These are phyloP conservation scores for Neofusicoccum parvum DNA, from an alignment of 2,329 filamentous ascomycete genomes.

Conservation along the genomic window DNA sequence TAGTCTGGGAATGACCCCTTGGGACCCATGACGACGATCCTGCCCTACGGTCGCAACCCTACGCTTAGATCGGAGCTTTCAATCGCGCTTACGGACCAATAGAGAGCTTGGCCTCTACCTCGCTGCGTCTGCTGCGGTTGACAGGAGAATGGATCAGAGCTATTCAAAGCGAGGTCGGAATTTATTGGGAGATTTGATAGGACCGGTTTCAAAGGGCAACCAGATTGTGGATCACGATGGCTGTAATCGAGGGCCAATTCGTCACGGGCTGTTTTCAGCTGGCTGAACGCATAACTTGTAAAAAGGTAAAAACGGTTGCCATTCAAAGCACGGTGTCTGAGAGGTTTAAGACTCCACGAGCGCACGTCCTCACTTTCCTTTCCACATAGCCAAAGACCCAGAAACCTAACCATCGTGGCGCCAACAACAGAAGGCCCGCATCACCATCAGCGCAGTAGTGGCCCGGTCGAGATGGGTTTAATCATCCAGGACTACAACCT, in stretches of 20 bases:
- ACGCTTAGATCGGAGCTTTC: not conserved
- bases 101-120: not conserved
- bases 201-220: conserved; percentile 20
- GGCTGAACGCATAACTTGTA: not conserved
- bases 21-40: conserved; percentile 7
- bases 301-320: not conserved
- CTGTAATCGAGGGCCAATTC: conserved; percentile 1
- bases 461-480: conserved; percentile 3
- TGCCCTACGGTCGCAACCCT: not conserved
- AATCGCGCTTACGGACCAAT: conserved; percentile 2
- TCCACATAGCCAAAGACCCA: not conserved
- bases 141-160: conserved; percentile 18
- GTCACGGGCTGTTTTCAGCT: not conserved
- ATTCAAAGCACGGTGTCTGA: not conserved
- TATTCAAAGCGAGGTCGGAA: conserved; percentile 14
- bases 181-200: conserved; percentile 18
- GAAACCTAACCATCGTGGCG: not conserved
- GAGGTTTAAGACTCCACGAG: not conserved
- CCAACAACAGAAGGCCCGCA: not conserved
- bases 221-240: conserved; percentile 7
- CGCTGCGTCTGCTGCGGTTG: not conserved
- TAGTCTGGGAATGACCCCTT: conserved; percentile 18
- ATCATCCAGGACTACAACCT: conserved; percentile 9
- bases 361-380: not conserved
- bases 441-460: not conserved